Percentiles rank a stretch among this genome's conserved stretches.
Conservation (phyloP, 345 rosid genomes). For the Gossypioides kirkii region DNA sequence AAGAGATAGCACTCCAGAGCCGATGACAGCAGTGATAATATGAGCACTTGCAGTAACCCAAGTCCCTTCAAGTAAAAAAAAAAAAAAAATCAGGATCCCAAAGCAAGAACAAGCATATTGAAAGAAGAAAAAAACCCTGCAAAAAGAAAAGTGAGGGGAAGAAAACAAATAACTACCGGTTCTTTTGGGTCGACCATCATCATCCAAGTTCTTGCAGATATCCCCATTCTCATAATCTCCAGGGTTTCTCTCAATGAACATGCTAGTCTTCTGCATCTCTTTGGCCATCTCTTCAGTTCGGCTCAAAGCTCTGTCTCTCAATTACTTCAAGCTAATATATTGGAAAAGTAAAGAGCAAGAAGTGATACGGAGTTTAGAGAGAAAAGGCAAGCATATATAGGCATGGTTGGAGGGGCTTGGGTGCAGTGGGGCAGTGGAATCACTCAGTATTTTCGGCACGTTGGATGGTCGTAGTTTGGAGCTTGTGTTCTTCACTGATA, state of each 20-base stretch:
- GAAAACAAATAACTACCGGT: conserved; percentile 34
- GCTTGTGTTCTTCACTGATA: not conserved
- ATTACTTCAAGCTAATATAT: not conserved
- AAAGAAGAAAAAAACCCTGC: not conserved
- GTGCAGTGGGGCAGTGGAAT: not conserved
- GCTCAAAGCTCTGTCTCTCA: not conserved
- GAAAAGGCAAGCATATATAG: not conserved
- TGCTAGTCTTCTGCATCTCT: conserved; percentile 30
- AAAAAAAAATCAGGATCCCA: not conserved
- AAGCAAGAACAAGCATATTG: not conserved
- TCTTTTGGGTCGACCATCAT: conserved; percentile 66
- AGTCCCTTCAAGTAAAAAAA: conserved; percentile 43
- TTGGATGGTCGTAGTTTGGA: conserved; percentile 2
- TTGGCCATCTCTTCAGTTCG: conserved; percentile 22
- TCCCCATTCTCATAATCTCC: conserved; percentile 27
- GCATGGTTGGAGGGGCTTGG: not conserved
- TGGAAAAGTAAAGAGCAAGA: not conserved
- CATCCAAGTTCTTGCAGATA: conserved; percentile 47
- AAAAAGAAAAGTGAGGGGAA: not conserved
- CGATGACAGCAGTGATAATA: conserved; percentile 89
- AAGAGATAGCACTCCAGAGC: conserved; percentile 78
- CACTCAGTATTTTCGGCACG: conserved; percentile 8
- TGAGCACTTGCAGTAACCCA: conserved; percentile 82
- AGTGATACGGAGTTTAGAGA: not conserved
- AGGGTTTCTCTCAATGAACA: conserved; percentile 37